Percentiles rank a stretch among this genome's conserved stretches.
These are phyloP conservation scores for Neoarthrinium moseri DNA, from an alignment of 2,329 filamentous ascomycete species.

Conservation along the genomic window DNA sequence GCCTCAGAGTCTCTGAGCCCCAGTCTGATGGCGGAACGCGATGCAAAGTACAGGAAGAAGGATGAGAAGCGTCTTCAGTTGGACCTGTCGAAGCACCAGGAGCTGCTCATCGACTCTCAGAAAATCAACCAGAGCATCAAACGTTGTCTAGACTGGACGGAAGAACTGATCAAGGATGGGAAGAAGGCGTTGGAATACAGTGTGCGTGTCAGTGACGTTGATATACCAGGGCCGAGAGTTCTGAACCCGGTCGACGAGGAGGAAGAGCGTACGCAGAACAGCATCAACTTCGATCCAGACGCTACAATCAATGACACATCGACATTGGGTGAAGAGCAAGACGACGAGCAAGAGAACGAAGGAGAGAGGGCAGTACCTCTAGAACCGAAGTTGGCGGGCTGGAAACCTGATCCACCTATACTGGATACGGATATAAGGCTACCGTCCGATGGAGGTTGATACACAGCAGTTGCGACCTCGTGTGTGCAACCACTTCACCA, in stretches of 20 bases:
- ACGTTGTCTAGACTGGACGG: conserved; percentile 84
- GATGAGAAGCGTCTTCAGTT: conserved; percentile 83
- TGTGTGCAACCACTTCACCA: background rate
- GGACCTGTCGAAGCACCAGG: conserved; percentile 85
- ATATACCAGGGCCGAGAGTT: conserved; percentile 73
- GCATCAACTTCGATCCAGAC: conserved; percentile 10
- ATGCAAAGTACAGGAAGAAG: conserved; percentile 59
- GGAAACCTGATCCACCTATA: conserved; percentile 16
- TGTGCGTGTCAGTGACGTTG: conserved; percentile 75
- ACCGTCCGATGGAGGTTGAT: background rate
- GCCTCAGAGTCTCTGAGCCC: conserved; percentile 38
- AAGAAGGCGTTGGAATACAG: conserved; percentile 83
- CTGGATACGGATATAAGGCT: no score
- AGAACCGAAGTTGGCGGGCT: conserved; percentile 17
- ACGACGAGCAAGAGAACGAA: background rate
- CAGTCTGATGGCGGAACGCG: conserved; percentile 36
- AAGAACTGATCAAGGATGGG: conserved; percentile 85
- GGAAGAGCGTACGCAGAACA: conserved; percentile 32
- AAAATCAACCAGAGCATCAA: conserved; percentile 95
- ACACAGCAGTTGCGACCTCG: background rate
- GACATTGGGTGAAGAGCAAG: conserved; percentile 56
- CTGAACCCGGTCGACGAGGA: conserved; percentile 65
- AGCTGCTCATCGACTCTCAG: conserved; percentile 84
- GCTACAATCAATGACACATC: background rate
- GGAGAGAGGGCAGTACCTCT: background rate